Evolutionary conservation across 108 stramenopile species (phyloP), one percentile per base, ranked within the genome.

Genomic region (Cyclotella baltica): DNA sequence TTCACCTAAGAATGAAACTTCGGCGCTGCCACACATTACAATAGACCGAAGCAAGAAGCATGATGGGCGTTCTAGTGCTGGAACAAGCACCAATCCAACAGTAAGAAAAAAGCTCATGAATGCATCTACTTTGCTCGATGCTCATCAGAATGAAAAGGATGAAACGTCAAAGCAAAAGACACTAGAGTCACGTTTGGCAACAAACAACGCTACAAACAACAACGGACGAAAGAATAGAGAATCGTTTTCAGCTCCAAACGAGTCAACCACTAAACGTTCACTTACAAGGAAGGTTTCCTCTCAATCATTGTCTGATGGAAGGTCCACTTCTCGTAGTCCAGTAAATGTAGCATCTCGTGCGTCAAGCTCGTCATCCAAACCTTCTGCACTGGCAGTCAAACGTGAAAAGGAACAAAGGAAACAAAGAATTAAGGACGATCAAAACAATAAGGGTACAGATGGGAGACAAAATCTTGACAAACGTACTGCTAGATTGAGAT

Each of bases 401-500:
- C 68, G 77, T 16, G 77, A 78, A 38, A 68, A 70, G 30, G 51
- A 70, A 23, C 77, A 78, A 55, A 33, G 77, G 25, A 70, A 78
- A 36, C 69, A 63, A 70, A 46, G 68, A 38, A 23, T 62, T 8
- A 61, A 28, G 9, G 76, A 70, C 62, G 67, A 46, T n/a, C 19
- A 52, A 61, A 78, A 22, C 22, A 43, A 53, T 5, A 56, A 70
- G 40, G 57, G 36, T 61, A 22, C 16, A 13, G 66, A 78, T 38
- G 69, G 77, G 3, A 20, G 77, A 28, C 34, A 67, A 3, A 78
- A 70, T 55, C 62, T 87, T 13, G 87, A 87, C 62, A 87, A 87
- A 66, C 66, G 84, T 4, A 87, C 87, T 15, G 87, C 87, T 43
- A 53, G 87, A 55, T 65, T 87, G 36, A 70, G 87, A 13, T 80